Evolutionary conservation across 2,329 filamentous ascomycete genomes (phyloP), one percentile per base, ranked within the genome.

Genomic region (Hysterium pulicare): DNA sequence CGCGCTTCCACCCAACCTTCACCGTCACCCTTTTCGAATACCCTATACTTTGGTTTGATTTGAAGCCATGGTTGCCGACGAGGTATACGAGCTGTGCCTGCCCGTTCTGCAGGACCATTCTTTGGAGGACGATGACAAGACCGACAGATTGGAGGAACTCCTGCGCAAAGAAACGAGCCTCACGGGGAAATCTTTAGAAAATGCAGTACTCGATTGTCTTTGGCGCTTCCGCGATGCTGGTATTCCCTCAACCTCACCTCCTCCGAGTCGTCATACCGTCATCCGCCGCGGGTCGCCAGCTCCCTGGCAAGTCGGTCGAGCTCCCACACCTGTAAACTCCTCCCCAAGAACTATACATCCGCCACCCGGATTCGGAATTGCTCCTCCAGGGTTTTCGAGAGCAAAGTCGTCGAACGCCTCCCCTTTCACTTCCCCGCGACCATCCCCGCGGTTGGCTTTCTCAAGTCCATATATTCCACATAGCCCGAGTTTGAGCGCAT

Each of bases 61-160:
- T 28, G 35, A 41, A 38, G 78, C 49, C 64, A 96, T 97, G 91
- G 84, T 95, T 49, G 87, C 90, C 58, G 91, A 97, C 75, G 83
- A 90, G 57, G 83, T 91, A 42, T 95, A 94, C 74, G 90, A 96
- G 58, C 80, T 93, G 60, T 95, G 90, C 68, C 81, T 94, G 64
- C 87, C 89, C 40, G 81, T 96, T 62, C 79, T 98, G 51, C 84
- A 93, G 72, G 85, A 96, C 70, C 72, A 82, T 45, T 76, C 78
- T 42, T 76, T 95, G 48, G 88, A 95, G 58, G 93, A 97, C 50
- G 93, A 98, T 70, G 91, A 96, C 62, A 95, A 93, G 75, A 91
- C 87, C 37, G 91, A 97, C 69, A 87, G 81, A 70, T 76, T 96
- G 40, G 90, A 96, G 71, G 86, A 90, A 53, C 76, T 96, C 40